Conservation (phyloP, 176 grass and related monocot species). For the Phoenix roebelenii region DNA sequence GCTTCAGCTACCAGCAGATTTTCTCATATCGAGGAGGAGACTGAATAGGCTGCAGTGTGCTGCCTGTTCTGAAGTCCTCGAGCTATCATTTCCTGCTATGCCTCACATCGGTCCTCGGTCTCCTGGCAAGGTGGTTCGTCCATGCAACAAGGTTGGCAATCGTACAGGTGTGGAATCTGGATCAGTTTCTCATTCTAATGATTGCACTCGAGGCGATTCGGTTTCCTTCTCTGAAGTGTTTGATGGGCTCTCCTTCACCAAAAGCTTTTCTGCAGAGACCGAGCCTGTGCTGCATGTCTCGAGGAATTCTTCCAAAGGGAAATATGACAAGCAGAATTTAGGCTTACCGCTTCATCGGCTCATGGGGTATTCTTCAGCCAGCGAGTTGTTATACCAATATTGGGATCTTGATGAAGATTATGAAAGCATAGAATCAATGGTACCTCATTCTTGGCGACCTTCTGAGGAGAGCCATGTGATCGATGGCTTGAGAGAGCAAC, state of each 20-base stretch:
- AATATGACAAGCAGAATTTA: slow-evolving; percentile 18
- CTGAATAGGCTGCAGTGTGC: slow-evolving; percentile 49
- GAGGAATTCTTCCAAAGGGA: slow-evolving; percentile 8
- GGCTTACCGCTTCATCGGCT: slow-evolving; percentile 59
- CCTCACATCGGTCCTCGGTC: not conserved
- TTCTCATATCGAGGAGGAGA: slow-evolving; percentile 25
- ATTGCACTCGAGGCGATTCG: slow-evolving; percentile 18
- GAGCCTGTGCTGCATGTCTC: slow-evolving; percentile 19
- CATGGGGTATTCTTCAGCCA: slow-evolving; percentile 95
- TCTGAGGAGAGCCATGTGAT: not conserved
- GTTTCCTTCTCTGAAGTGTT: slow-evolving; percentile 25
- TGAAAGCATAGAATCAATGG: not conserved
- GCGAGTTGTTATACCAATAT: slow-evolving; percentile 48
- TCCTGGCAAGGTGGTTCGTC: slow-evolving; percentile 8
- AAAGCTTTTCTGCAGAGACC: slow-evolving; percentile 38
- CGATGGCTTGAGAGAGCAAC: slow-evolving; percentile 28
- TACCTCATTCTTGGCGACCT: not conserved
- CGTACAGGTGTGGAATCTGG: slow-evolving; percentile 8
- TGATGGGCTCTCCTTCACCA: slow-evolving; percentile 29
- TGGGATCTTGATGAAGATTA: slow-evolving; percentile 22
- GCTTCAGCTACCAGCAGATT: slow-evolving; percentile 47
- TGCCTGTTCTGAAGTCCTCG: slow-evolving; percentile 29
- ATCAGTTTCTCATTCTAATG: slow-evolving; percentile 24
- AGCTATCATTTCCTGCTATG: slow-evolving; percentile 37
- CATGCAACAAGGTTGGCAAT: not conserved